Conservation (phyloP, 2,329 filamentous ascomycete genomes). For the Aspergillus pseudoviridinutans region DNA sequence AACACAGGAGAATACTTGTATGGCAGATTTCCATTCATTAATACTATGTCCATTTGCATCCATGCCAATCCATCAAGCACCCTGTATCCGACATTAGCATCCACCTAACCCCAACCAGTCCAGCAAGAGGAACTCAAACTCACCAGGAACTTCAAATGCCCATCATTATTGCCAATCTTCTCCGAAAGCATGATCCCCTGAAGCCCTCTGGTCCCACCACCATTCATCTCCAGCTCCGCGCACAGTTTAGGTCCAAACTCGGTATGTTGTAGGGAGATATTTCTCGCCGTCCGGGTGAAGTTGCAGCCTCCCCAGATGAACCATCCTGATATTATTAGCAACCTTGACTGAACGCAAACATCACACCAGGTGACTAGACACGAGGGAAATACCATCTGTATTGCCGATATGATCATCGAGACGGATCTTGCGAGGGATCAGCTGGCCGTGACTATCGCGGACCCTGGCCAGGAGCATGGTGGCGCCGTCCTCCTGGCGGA, state of each 20-base stretch:
- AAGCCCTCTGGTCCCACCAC: conserved; percentile 11
- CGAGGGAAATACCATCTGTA: conserved; percentile 7
- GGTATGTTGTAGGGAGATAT: conserved; percentile 12
- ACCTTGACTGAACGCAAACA: no score
- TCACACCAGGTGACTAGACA: neutral
- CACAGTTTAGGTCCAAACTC: conserved; percentile 13
- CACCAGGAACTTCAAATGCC: conserved; percentile 13
- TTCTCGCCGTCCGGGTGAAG: conserved; percentile 13
- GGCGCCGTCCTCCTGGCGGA: conserved; percentile 6
- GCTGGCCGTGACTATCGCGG: conserved; percentile 5
- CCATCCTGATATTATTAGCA: conserved; percentile 8
- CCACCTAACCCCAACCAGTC: neutral
- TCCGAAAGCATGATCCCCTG: conserved; percentile 16
- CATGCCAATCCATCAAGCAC: neutral
- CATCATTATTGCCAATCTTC: conserved; percentile 16
- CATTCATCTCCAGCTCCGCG: conserved; percentile 10
- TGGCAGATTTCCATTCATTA: no score
- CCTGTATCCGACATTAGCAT: neutral
- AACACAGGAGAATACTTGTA: no score
- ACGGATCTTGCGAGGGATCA: conserved; percentile 6
- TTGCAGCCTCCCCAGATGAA: conserved; percentile 19
- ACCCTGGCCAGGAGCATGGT: conserved; percentile 10
- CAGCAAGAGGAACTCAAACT: neutral
- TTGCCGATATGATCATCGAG: conserved; percentile 18
- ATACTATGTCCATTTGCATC: no score